Conservation (phyloP, 2,329 filamentous ascomycete genomes). For the Pseudogymnoascus verrucosus region DNA sequence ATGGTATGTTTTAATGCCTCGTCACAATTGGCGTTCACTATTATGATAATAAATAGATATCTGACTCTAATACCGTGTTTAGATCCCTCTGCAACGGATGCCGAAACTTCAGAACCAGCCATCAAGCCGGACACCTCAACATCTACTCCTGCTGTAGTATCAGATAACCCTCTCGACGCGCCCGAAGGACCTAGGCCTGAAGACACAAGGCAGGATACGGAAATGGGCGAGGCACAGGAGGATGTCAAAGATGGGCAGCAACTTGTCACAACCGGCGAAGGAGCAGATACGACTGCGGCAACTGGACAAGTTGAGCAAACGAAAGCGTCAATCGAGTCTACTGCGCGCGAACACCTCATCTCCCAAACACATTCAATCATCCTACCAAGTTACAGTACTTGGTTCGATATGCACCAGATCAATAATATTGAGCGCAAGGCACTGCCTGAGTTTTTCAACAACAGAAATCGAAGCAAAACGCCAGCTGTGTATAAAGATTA, state of each 20-base stretch:
- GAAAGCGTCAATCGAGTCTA: conserved; percentile 74
- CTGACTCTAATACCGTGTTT: conserved; percentile 13
- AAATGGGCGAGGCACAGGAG: conserved; percentile 62
- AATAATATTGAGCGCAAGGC: conserved; percentile 90
- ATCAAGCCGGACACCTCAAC: conserved; percentile 56
- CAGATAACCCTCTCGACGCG: conserved; percentile 63
- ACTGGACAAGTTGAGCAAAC: conserved; percentile 55
- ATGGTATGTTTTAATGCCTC: conserved; percentile 35
- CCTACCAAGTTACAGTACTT: conserved; percentile 92
- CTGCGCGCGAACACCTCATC: conserved; percentile 85
- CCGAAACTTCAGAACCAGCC: conserved; percentile 35
- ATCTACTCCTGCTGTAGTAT: conserved; percentile 44
- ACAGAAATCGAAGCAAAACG: conserved; percentile 95
- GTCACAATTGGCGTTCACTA: conserved; percentile 30
- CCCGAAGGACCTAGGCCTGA: conserved; percentile 57
- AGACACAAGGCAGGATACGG: conserved; percentile 61
- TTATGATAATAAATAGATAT: conserved; percentile 13
- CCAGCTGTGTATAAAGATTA: conserved; percentile 97
- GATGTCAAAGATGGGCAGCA: conserved; percentile 43
- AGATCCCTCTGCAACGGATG: conserved; percentile 60
- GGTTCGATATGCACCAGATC: conserved; percentile 97
- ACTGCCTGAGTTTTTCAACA: conserved; percentile 97
- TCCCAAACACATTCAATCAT: conserved; percentile 94
- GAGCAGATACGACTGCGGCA: conserved; percentile 40
- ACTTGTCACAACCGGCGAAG: conserved; percentile 32